Conservation (phyloP, 495 filamentous ascomycete species). For the Xylaria flabelliformis region DNA sequence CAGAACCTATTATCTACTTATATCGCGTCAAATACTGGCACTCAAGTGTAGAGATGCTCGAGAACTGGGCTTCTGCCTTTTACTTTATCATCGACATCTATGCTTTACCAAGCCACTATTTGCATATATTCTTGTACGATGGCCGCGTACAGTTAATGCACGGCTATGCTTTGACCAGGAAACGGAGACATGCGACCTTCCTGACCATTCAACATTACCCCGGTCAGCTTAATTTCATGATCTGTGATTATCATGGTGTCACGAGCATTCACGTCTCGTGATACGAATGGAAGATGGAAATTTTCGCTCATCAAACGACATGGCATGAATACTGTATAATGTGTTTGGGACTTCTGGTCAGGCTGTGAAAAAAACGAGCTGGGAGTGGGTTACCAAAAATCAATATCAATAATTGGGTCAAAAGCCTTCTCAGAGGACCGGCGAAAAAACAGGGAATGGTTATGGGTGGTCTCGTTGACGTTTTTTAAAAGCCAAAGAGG, state of each 20-base stretch:
- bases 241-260: constrained; percentile 5
- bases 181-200: background rate
- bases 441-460: background rate
- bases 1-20: constrained; percentile 33
- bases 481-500: constrained; percentile 6
- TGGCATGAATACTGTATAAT: constrained; percentile 15
- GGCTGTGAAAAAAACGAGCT: constrained; percentile 14
- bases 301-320: background rate
- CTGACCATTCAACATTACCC: background rate
- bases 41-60: constrained; percentile 31
- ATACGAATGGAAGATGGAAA: background rate
- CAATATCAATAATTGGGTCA: constrained; percentile 13
- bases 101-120: constrained; percentile 25
- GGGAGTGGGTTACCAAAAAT: constrained; percentile 9
- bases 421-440: background rate
- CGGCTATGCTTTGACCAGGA: background rate
- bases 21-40: constrained; percentile 36
- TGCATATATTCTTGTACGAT: constrained; percentile 7
- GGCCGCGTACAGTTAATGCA: background rate
- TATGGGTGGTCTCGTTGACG: constrained; percentile 16
- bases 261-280: constrained; percentile 4
- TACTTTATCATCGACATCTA: constrained; percentile 21
- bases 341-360: constrained; percentile 10
- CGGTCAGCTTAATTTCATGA: background rate
- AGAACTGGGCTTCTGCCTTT: constrained; percentile 11